Percentiles rank a stretch among this genome's conserved stretches.
Evolutionary conservation across 805 yeast genomes (phyloP).

Genomic region (Candida broadrunensis): DNA sequence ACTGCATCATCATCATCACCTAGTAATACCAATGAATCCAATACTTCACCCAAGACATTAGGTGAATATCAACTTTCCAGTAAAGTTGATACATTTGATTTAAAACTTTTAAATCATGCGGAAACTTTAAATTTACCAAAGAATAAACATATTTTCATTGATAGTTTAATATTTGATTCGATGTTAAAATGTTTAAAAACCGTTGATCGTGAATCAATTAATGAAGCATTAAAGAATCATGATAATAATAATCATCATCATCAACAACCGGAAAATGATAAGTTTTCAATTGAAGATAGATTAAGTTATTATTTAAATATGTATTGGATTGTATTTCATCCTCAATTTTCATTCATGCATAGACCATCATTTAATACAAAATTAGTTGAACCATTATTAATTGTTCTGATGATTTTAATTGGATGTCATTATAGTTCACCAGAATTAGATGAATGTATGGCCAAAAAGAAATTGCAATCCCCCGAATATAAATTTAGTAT

Average conservation of each 20-base stretch:
- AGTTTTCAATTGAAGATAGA: constrained; percentile 26
- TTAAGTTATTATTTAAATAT: constrained; percentile 33
- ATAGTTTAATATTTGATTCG: constrained; percentile 32
- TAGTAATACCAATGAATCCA: constrained; percentile 23
- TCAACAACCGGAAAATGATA: constrained; percentile 13
- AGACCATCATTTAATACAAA: constrained; percentile 54
- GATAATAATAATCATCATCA: no score
- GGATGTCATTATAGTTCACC: constrained; percentile 47
- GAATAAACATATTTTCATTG: constrained; percentile 37
- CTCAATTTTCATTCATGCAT: constrained; percentile 58
- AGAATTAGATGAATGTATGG: constrained; percentile 4
- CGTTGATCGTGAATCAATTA: constrained; percentile 20
- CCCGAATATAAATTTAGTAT: constrained; percentile 43
- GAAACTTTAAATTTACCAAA: constrained; percentile 18
- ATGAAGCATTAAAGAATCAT: constrained; percentile 23
- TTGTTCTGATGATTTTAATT: constrained; percentile 53
- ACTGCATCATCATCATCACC: constrained; percentile 29
- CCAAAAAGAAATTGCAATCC: constrained; percentile 13
- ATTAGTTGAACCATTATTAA: constrained; percentile 45
- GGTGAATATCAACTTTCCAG: background rate
- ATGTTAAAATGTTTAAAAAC: constrained; percentile 28
- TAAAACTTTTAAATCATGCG: constrained; percentile 17
- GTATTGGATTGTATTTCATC: constrained; percentile 61
- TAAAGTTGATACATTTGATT: constrained; percentile 8
- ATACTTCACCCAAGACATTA: constrained; percentile 8